These are phyloP conservation scores for Leccinum subspadiceum DNA, from an alignment of 1,284 basidiomycete genomes.

Conservation along the genomic window DNA sequence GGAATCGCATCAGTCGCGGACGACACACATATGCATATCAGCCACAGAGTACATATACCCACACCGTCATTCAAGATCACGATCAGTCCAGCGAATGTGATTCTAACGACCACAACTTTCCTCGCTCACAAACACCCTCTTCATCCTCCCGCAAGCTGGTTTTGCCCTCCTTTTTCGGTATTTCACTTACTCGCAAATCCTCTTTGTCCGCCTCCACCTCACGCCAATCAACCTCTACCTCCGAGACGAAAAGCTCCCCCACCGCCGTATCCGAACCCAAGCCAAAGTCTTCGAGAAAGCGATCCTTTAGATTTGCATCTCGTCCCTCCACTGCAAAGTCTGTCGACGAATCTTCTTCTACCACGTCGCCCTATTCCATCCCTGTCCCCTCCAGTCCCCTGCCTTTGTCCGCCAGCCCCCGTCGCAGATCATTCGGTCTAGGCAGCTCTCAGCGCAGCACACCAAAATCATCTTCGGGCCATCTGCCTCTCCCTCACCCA, in stretches of 20 bases:
- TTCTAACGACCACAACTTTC: constrained; percentile 20
- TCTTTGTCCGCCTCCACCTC: constrained; percentile 31
- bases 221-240: constrained; percentile 14
- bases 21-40: constrained; percentile 21
- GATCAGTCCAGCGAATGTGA: constrained; percentile 26
- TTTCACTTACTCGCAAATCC: constrained; percentile 41
- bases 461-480: constrained; percentile 30
- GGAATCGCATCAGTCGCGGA: constrained; percentile 15
- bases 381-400: constrained; percentile 31
- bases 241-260: constrained; percentile 26
- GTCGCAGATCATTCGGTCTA: constrained; percentile 34
- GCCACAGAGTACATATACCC: constrained; percentile 14
- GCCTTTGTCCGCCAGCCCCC: constrained; percentile 34
- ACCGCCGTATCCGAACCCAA: constrained; percentile 22
- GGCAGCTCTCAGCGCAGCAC: constrained; percentile 29
- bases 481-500: constrained; percentile 27
- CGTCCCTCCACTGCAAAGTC: constrained; percentile 36
- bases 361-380: constrained; percentile 25
- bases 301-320: constrained; percentile 33
- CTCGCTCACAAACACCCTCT: constrained; percentile 33
- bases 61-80: constrained; percentile 16
- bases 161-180: constrained; percentile 53
- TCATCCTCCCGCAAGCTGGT: constrained; percentile 25
- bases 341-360: constrained; percentile 17
- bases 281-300: constrained; percentile 23